Conservation (phyloP, 2,329 filamentous ascomycete genomes). For the Fusarium albosuccineum region DNA sequence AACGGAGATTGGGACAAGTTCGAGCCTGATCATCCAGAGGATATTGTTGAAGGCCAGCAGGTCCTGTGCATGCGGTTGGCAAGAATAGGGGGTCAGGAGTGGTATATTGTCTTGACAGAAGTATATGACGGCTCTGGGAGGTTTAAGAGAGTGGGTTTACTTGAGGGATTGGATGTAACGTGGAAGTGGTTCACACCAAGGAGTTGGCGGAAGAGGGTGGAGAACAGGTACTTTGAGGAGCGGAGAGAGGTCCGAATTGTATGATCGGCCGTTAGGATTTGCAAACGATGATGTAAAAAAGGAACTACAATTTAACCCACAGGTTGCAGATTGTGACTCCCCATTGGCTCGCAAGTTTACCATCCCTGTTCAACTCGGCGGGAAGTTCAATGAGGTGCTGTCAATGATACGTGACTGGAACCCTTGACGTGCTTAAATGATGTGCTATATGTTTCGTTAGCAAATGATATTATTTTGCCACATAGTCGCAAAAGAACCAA, state of each 20-base stretch:
- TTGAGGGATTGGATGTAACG: constrained; percentile 8
- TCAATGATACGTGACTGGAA: no score
- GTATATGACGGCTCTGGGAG: not conserved
- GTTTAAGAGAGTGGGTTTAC: constrained; percentile 17
- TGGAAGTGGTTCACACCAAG: constrained; percentile 17
- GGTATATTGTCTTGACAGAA: constrained; percentile 16
- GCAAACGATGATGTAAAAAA: no score
- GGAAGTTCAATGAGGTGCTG: no score
- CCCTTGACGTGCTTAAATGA: no score
- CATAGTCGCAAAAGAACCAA: no score
- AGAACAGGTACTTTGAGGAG: constrained; percentile 22
- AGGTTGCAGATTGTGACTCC: no score
- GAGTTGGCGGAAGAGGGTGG: constrained; percentile 20
- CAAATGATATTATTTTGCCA: no score
- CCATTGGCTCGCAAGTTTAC: no score
- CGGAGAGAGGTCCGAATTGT: constrained; percentile 9
- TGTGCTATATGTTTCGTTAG: no score
- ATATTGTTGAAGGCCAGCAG: constrained; percentile 8
- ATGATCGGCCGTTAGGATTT: not conserved
- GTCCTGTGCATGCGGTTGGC: constrained; percentile 21
- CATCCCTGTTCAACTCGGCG: no score
- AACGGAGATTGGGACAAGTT: not conserved
- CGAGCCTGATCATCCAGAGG: constrained; percentile 15
- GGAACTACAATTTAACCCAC: no score
- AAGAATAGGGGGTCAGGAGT: constrained; percentile 9